Conservation (phyloP, 352 stramenopile genomes). For the Phytophthora sansomeana region DNA sequence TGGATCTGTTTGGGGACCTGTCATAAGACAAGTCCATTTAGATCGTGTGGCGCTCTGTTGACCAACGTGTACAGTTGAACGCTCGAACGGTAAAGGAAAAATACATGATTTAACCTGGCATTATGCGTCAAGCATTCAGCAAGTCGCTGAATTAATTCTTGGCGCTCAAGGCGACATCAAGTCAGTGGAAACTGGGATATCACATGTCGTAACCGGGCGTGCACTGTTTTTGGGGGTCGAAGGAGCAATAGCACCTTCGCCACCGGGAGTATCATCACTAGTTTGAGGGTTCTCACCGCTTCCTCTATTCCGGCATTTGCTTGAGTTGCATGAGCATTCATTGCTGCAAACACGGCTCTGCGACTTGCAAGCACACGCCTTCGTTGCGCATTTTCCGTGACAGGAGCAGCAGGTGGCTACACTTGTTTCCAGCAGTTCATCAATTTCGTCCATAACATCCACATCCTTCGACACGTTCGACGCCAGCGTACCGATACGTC, state of each 20-base stretch:
- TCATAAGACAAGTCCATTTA: conserved; percentile 28
- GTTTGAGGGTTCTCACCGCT: background rate
- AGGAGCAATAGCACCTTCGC: background rate
- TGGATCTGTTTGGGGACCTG: conserved; percentile 54
- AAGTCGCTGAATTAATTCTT: background rate
- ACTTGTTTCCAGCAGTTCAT: conserved; percentile 55
- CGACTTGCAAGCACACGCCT: conserved; percentile 68
- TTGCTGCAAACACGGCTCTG: conserved; percentile 48
- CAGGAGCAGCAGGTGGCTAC: conserved; percentile 60
- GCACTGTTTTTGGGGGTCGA: conserved; percentile 6
- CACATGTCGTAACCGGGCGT: background rate
- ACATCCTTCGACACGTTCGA: conserved; percentile 10
- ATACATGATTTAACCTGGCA: conserved; percentile 11
- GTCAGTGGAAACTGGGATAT: background rate
- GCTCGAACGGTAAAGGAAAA: conserved; percentile 3
- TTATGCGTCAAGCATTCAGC: background rate
- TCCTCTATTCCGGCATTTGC: conserved; percentile 64
- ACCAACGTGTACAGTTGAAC: background rate
- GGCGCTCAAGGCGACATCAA: conserved; percentile 22
- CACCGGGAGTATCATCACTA: background rate
- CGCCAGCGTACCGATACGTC: background rate
- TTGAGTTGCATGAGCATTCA: conserved; percentile 63
- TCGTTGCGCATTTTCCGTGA: conserved; percentile 79
- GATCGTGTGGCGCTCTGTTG: conserved; percentile 6
- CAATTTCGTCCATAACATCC: conserved; percentile 63